These are phyloP conservation scores for Austropuccinia psidii DNA, from an alignment of 1,284 basidiomycete genomes.

Conservation along the genomic window DNA sequence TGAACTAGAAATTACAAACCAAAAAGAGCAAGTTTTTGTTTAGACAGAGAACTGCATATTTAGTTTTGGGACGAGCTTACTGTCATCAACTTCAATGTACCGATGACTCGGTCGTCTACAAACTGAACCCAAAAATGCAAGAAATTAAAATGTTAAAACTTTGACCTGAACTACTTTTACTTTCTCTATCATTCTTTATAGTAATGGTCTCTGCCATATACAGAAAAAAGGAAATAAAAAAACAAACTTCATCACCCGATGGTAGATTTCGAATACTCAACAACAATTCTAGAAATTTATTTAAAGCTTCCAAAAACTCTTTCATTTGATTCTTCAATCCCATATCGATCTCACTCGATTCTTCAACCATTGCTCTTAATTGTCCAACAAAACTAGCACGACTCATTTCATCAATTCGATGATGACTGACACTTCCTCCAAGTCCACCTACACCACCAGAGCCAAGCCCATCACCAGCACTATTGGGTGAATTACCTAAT, in stretches of 20 bases:
- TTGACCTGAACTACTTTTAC: too few species aligned
- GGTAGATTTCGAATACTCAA: constrained; percentile 86
- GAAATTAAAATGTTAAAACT: neutral
- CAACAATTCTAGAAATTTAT: constrained; percentile 87
- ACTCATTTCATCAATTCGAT: constrained; percentile 25
- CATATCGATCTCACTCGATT: constrained; percentile 57
- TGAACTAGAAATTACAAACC: constrained; percentile 15
- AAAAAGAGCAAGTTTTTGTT: neutral
- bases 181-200: too few species aligned
- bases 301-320: constrained; percentile 77
- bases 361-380: constrained; percentile 62
- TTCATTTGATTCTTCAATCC: constrained; percentile 68
- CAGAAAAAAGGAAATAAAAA: too few species aligned
- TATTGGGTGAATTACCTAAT: constrained; percentile 67
- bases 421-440: neutral
- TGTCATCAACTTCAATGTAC: constrained; percentile 82
- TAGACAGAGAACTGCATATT: neutral
- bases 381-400: constrained; percentile 89
- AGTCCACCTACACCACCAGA: constrained; percentile 54
- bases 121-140: constrained; percentile 50
- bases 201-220: too few species aligned
- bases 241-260: constrained; percentile 63
- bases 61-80: constrained; percentile 54
- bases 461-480: constrained; percentile 83
- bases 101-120: constrained; percentile 86